phyloP scores from a whole-genome alignment of 225 moss, liverwort and hornwort genomes.

The Thuidium tamariscinum region DNA sequence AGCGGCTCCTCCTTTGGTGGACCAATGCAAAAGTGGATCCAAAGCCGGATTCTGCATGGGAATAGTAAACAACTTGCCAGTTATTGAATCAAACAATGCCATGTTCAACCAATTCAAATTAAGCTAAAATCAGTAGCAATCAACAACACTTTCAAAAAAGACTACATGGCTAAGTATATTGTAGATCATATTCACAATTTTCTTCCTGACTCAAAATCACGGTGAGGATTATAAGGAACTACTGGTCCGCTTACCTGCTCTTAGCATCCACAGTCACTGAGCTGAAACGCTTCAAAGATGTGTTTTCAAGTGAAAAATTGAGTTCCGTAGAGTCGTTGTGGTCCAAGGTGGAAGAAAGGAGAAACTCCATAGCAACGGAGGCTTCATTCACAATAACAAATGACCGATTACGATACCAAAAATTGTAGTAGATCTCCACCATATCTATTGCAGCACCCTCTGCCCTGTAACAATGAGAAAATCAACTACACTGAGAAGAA shows the following conservation, averaged over 20 bases:
- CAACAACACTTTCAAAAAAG: background rate
- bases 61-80: background rate
- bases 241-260: constrained; percentile 44
- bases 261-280: constrained; percentile 87
- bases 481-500: background rate
- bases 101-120: background rate
- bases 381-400: constrained; percentile 89
- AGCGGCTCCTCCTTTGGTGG: constrained; percentile 53
- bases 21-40: constrained; percentile 93
- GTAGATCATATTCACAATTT: background rate
- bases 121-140: background rate
- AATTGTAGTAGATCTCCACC: constrained; percentile 91
- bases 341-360: constrained; percentile 79
- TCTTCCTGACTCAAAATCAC: background rate
- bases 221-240: background rate
- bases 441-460: constrained; percentile 86
- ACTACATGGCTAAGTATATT: background rate
- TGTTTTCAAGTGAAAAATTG: constrained; percentile 83
- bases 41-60: constrained; percentile 62
- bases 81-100: background rate
- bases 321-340: constrained; percentile 73
- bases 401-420: constrained; percentile 92
- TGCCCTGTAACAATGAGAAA: constrained; percentile 40
- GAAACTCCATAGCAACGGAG: constrained; percentile 93
- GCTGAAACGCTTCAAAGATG: constrained; percentile 83